Evolutionary conservation across 495 filamentous ascomycete species (phyloP).

Genomic region (Ascodesmis nigricans): DNA sequence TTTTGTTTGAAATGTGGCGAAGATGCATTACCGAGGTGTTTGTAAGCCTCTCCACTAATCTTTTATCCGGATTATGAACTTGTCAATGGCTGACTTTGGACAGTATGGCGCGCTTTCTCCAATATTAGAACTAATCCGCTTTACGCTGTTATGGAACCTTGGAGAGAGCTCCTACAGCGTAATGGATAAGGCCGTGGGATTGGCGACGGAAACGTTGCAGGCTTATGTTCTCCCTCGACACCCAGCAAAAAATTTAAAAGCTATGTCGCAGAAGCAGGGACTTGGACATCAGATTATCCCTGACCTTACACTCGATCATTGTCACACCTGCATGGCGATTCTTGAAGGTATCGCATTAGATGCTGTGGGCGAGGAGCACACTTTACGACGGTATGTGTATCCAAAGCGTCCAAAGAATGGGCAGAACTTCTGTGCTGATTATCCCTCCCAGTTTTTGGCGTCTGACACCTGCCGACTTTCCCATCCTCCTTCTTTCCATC

Average conservation of each 20-base stretch:
- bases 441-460: conserved; percentile 32
- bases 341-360: conserved; percentile 35
- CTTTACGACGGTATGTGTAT: conserved; percentile 11
- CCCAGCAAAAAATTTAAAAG: no score
- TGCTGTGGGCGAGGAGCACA: conserved; percentile 8
- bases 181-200: conserved; percentile 30
- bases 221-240: no score
- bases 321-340: conserved; percentile 33
- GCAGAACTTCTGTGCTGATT: no score
- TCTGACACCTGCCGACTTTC: conserved; percentile 37
- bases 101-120: conserved; percentile 35
- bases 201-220: no score
- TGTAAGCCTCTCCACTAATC: conserved; percentile 18
- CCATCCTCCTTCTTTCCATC: conserved; percentile 38
- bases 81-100: conserved; percentile 10
- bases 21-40: conserved; percentile 38
- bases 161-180: conserved; percentile 27
- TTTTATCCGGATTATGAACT: background rate
- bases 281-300: no score
- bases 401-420: background rate
- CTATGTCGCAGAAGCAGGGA: no score
- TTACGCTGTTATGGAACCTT: conserved; percentile 31
- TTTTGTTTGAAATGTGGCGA: conserved; percentile 38
- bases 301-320: no score
- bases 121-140: conserved; percentile 33